Evolutionary conservation across 1,284 basidiomycete genomes (phyloP).

Genomic region (Pseudozyma sp.): DNA sequence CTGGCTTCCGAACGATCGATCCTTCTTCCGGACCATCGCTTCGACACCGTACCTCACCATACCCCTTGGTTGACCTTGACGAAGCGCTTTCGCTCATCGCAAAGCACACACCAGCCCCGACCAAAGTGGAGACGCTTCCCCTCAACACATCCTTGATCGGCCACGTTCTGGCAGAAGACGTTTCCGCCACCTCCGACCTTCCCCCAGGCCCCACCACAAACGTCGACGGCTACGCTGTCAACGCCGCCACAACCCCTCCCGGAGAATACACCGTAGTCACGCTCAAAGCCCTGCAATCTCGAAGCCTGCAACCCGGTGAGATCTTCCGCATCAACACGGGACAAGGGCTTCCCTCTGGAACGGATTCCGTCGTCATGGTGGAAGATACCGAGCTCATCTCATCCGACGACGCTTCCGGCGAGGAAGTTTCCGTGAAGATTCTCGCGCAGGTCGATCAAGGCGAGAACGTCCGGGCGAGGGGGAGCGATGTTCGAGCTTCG

Average conservation of each 20-base stretch:
- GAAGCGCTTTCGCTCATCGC: conserved; percentile 76
- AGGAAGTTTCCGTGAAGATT: conserved; percentile 79
- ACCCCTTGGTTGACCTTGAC: conserved; percentile 77
- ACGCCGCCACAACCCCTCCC: conserved; percentile 67
- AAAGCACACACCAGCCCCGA: conserved; percentile 70
- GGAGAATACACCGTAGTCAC: conserved; percentile 81
- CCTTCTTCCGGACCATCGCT: conserved; percentile 71
- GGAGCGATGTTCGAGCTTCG: conserved; percentile 79
- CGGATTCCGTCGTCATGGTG: conserved; percentile 87
- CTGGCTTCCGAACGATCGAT: conserved; percentile 75
- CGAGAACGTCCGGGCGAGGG: conserved; percentile 80
- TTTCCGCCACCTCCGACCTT: conserved; percentile 75
- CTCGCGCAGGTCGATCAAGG: conserved; percentile 75
- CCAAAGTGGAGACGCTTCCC: conserved; percentile 9
- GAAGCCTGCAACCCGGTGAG: conserved; percentile 22
- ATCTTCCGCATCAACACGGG: conserved; percentile 65
- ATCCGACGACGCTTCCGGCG: conserved; percentile 73
- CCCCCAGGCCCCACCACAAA: conserved; percentile 76
- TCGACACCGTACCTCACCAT: conserved; percentile 75
- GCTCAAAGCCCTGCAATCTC: conserved; percentile 57
- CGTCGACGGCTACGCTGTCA: conserved; percentile 87
- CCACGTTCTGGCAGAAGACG: conserved; percentile 80
- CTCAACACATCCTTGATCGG: conserved; percentile 73
- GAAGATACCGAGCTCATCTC: conserved; percentile 83
- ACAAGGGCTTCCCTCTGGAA: conserved; percentile 77